These are phyloP conservation scores for Syncephalastrum sp. DNA, from an alignment of 371 early-diverging fungal species.

Conservation along the genomic window DNA sequence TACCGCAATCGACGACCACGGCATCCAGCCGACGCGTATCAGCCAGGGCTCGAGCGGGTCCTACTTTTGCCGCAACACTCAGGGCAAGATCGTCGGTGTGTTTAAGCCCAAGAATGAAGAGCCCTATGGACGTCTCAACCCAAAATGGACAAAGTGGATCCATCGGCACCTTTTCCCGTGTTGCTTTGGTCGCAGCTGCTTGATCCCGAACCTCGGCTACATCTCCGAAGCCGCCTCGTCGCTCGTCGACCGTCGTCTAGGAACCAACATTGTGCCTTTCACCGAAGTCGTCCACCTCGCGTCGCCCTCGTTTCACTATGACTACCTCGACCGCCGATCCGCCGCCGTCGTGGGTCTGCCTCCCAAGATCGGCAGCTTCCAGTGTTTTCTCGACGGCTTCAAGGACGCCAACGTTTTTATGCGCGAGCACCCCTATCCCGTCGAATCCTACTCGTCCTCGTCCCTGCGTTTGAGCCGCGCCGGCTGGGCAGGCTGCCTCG, in stretches of 20 bases:
- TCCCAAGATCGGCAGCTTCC: conserved; percentile 83
- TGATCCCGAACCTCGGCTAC: conserved; percentile 90
- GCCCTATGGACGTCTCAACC: conserved; percentile 87
- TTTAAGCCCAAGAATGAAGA: conserved; percentile 96
- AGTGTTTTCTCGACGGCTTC: conserved; percentile 80
- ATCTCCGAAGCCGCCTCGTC: conserved; percentile 87
- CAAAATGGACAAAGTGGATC: conserved; percentile 95
- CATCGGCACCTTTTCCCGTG: conserved; percentile 86
- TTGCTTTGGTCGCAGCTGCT: conserved; percentile 86
- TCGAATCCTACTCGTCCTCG: conserved; percentile 9
- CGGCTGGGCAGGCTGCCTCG: conserved; percentile 41
- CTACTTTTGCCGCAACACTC: conserved; percentile 78
- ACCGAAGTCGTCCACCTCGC: conserved; percentile 80
- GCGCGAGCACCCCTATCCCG: conserved; percentile 58
- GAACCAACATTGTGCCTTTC: conserved; percentile 79
- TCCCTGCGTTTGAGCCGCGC: conserved; percentile 16
- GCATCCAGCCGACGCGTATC: conserved; percentile 70
- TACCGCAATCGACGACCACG: conserved; percentile 60
- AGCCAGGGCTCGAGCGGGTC: conserved; percentile 87
- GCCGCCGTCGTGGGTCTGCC: conserved; percentile 54
- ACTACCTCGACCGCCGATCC: conserved; percentile 51
- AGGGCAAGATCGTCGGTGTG: conserved; percentile 80
- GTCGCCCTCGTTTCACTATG: conserved; percentile 80
- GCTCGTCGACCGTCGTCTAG: conserved; percentile 73
- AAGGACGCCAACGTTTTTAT: conserved; percentile 84